Evolutionary conservation across 768 basidiomycete genomes (phyloP).

Genomic region (Trametes cinnabarina): DNA sequence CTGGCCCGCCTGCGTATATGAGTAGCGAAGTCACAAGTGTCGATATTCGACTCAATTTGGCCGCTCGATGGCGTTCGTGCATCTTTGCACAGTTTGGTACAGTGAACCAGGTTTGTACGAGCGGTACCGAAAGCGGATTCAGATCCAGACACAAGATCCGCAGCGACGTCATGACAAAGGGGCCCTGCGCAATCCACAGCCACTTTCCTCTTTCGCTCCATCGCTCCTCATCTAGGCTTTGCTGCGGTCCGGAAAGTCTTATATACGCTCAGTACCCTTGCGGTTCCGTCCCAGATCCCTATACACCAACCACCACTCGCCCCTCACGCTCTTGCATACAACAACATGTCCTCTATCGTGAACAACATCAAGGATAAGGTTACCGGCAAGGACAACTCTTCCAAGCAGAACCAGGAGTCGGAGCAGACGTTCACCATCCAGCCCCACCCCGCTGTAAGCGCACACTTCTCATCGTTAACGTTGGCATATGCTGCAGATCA

Average conservation of each 20-base stretch:
- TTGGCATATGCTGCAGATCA: background rate
- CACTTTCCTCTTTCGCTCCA: constrained; percentile 4
- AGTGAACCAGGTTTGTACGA: background rate
- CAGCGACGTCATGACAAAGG: constrained; percentile 16
- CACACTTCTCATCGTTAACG: background rate
- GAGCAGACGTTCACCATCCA: constrained; percentile 51
- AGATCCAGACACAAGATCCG: constrained; percentile 11
- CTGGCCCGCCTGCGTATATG: constrained; percentile 12
- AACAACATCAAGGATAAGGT: constrained; percentile 22
- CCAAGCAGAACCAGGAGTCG: constrained; percentile 11
- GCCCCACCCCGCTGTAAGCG: constrained; percentile 53
- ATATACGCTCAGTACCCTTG: background rate
- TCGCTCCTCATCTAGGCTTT: constrained; percentile 9
- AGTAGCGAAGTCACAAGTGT: constrained; percentile 12
- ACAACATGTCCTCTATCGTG: constrained; percentile 19
- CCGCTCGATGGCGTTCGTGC: background rate
- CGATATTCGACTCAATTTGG: background rate
- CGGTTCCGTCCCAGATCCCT: background rate
- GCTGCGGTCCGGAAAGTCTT: background rate
- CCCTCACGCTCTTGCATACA: background rate
- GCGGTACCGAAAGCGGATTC: background rate
- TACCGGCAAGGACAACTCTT: constrained; percentile 6
- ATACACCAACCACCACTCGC: background rate
- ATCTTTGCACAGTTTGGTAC: background rate
- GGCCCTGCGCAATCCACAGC: constrained; percentile 10